Evolutionary conservation across 192 early-diverging fungal genomes (phyloP).

Genomic region (Rhizoclosmatium sp.): DNA sequence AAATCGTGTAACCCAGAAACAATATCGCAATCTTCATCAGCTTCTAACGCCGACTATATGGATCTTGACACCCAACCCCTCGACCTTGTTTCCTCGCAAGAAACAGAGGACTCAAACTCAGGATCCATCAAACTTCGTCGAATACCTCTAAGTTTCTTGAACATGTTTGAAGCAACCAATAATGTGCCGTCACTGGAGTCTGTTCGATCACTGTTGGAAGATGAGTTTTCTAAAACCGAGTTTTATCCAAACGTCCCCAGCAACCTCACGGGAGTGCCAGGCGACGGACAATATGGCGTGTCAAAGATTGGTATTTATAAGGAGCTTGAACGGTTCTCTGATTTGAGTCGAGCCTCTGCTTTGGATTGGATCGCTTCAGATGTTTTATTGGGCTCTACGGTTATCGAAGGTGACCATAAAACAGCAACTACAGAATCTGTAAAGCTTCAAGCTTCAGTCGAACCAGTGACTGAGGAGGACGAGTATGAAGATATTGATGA

Average conservation of each 20-base stretch:
- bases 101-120: not conserved
- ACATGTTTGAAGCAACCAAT: not conserved
- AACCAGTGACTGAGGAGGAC: not conserved
- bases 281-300: not conserved
- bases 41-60: not conserved
- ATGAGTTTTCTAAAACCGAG: not conserved
- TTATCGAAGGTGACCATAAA: not conserved
- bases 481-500: not conserved
- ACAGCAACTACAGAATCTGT: not conserved
- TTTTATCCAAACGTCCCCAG: not conserved
- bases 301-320: not conserved
- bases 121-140: not conserved
- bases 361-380: conserved; percentile 23
- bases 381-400: not conserved
- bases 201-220: not conserved
- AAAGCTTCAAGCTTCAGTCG: not conserved
- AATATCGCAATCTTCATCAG: not conserved
- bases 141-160: not conserved
- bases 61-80: conserved; percentile 11
- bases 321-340: not conserved
- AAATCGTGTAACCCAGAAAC: not conserved
- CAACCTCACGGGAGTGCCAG: not conserved
- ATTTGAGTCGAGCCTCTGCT: not conserved
- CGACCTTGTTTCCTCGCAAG: not conserved
- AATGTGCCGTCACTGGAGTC: not conserved